Base-by-base conservation (phyloP, 73 alveolate genomes). In the Uronychia binucleata region DNA sequence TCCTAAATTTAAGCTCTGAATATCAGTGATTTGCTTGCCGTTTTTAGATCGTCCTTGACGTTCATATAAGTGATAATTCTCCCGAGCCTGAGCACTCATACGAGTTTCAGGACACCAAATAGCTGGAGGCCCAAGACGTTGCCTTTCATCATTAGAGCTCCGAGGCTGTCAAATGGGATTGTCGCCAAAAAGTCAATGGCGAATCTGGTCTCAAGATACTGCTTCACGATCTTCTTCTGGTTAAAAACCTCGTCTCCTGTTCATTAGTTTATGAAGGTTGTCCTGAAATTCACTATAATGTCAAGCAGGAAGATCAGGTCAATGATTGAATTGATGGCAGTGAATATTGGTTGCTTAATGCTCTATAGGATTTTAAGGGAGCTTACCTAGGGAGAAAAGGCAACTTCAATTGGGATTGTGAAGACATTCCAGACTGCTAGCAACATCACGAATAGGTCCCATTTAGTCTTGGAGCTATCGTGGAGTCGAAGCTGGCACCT, bases 61-160 rank as follows among this genome's bases (percentile, higher is more conserved):
- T 86, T 86, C 31, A 90, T n/a, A 34, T 75, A 80, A 0, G 93
- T 77, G 0, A 90, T 86, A 0, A 90, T 79, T n/a, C 90, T 60
- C 1, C 86, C 86, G 0, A 90, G 88, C 57, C 96, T 86, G 30
- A 86, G 75, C 27, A 90, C 75, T 86, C 96, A 80, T 31, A 90
- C 75, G 58, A 90, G 83, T 58, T 90, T 90, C 60, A 90, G 78
- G n/a, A 90, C 31, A 60, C 85, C 90, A 74, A 90, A 80, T 0
- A 80, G 58, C 58, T 83, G 59, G 28, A 82, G 78, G 46, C 33
- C 27, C 0, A 75, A 31, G 13, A 78, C 46, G 75, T 82, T 82
- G 31, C 31, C 86, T 1, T 79, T 79, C 31, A 78, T 30, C 31
- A 33, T 8, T 1, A 81, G 1, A 1, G 33, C 30, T 13, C 57